These are phyloP conservation scores for Megacollybia marginata DNA, from an alignment of 768 basidiomycete species.

Conservation along the genomic window DNA sequence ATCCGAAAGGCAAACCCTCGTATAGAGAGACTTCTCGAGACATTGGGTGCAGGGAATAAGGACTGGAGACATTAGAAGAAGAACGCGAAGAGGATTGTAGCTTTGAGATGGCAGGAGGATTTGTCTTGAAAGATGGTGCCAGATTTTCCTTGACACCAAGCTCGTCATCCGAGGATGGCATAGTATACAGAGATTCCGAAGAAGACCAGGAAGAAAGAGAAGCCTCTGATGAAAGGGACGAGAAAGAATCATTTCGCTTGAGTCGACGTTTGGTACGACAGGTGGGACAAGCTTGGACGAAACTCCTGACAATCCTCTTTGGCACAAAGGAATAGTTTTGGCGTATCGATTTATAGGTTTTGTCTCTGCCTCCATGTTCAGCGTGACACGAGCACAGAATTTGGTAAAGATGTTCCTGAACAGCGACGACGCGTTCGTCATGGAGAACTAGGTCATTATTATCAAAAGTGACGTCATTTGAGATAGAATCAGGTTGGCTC, in stretches of 20 bases:
- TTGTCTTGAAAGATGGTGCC: not conserved
- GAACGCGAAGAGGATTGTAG: not conserved
- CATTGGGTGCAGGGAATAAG: slow-evolving; percentile 24
- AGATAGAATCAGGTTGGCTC: no score
- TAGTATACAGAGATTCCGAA: not conserved
- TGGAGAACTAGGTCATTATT: no score
- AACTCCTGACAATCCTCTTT: slow-evolving; percentile 74
- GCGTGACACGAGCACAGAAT: slow-evolving; percentile 70
- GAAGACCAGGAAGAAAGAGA: slow-evolving; percentile 1
- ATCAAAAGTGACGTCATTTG: no score
- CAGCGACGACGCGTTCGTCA: slow-evolving; percentile 37
- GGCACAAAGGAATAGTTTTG: slow-evolving; percentile 78
- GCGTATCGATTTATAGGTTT: slow-evolving; percentile 60
- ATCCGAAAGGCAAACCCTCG: slow-evolving; percentile 39
- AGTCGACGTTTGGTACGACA: slow-evolving; percentile 44
- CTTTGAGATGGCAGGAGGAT: not conserved
- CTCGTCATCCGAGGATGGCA: not conserved
- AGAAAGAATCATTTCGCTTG: slow-evolving; percentile 8
- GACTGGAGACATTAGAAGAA: not conserved
- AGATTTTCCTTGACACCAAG: not conserved
- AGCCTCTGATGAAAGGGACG: not conserved
- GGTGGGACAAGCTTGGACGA: slow-evolving; percentile 74
- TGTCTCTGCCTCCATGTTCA: slow-evolving; percentile 74
- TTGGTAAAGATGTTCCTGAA: slow-evolving; percentile 74
- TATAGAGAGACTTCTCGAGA: slow-evolving; percentile 39